A percentile compares a stretch with the other conserved stretches of the same genome.
Evolutionary conservation across 2,329 filamentous ascomycete genomes (phyloP).

Genomic region (Aureobasidium sp.): DNA sequence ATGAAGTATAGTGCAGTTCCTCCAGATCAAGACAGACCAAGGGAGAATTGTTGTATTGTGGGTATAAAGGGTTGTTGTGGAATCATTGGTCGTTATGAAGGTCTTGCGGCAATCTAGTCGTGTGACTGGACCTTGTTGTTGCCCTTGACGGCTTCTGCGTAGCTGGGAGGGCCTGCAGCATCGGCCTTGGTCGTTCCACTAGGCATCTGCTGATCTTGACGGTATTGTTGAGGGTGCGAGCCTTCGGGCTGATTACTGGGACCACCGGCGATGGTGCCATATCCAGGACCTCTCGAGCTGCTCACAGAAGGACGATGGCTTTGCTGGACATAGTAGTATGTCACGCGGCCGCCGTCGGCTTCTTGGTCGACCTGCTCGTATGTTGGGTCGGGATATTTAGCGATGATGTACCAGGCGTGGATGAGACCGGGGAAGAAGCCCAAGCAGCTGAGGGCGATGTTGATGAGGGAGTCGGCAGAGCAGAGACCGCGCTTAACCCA

Average conservation of each 20-base stretch:
- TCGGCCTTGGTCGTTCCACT: background rate
- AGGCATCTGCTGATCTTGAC: slow-evolving; percentile 28
- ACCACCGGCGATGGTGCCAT: slow-evolving; percentile 32
- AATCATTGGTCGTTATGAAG: background rate
- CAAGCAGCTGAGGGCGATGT: slow-evolving; percentile 70
- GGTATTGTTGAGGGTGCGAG: slow-evolving; percentile 17
- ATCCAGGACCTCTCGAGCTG: slow-evolving; percentile 15
- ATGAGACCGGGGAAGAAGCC: slow-evolving; percentile 69
- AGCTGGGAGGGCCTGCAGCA: slow-evolving; percentile 69
- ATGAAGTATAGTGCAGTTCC: background rate
- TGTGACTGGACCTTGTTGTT: slow-evolving; percentile 82
- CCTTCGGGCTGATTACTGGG: slow-evolving; percentile 32
- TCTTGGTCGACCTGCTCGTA: slow-evolving; percentile 58
- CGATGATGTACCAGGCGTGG: slow-evolving; percentile 97
- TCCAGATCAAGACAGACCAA: background rate
- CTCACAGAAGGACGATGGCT: slow-evolving; percentile 15
- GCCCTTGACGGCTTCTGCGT: slow-evolving; percentile 80
- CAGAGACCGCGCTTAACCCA: slow-evolving; percentile 97
- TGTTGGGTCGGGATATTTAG: slow-evolving; percentile 68
- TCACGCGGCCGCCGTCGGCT: slow-evolving; percentile 50
- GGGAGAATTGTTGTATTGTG: background rate
- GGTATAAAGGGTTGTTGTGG: background rate
- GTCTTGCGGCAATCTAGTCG: slow-evolving; percentile 33
- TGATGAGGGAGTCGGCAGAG: slow-evolving; percentile 86
- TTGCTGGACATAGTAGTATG: slow-evolving; percentile 61